Percentiles rank a stretch among this genome's conserved stretches.
Evolutionary conservation across 306 rosid genomes (phyloP).

Genomic region (Sechiopsis laciniata): DNA sequence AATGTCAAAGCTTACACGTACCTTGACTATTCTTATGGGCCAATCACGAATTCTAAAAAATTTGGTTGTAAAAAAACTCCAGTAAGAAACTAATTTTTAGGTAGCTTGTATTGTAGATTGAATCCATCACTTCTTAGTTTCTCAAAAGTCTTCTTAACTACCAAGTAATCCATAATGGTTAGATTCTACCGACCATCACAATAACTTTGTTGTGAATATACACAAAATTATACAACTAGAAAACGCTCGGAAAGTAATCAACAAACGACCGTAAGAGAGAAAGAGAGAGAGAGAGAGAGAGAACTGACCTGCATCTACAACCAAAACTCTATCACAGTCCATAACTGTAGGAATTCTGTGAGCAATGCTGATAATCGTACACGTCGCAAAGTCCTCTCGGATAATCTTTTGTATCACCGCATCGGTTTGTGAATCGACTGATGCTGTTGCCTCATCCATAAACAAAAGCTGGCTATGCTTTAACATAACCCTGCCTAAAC

Average conservation of each 20-base stretch:
- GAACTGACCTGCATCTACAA: conserved; percentile 67
- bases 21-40: no score
- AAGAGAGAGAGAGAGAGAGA: conserved; percentile 2
- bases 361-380: conserved; percentile 95
- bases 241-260: neutral
- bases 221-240: neutral
- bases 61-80: no score
- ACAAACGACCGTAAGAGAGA: neutral
- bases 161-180: neutral
- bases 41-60: no score
- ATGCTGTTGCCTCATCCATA: conserved; percentile 96
- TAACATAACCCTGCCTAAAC: conserved; percentile 87
- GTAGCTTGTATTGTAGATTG: no score
- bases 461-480: conserved; percentile 76
- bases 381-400: conserved; percentile 72
- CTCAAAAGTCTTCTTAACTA: no score
- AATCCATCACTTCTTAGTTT: no score
- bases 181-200: neutral
- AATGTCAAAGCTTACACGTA: no score
- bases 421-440: conserved; percentile 95
- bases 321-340: conserved; percentile 82
- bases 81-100: no score
- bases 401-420: conserved; percentile 78
- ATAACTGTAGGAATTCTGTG: conserved; percentile 95
- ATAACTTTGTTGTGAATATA: neutral